These are phyloP conservation scores for Spinacia oleracea DNA, from an alignment of 179 eudicot species.

Conservation along the genomic window DNA sequence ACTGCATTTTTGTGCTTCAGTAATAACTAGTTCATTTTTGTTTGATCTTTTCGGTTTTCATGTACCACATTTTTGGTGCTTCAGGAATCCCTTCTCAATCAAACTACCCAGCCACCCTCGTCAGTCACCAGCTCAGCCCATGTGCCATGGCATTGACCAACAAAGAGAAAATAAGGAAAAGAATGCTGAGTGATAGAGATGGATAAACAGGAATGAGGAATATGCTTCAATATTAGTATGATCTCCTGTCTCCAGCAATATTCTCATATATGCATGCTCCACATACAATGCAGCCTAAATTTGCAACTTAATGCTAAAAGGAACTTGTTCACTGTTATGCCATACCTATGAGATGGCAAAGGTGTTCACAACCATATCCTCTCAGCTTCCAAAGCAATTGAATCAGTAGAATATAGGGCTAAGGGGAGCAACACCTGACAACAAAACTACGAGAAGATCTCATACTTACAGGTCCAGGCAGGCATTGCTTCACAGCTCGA, in stretches of 20 bases:
- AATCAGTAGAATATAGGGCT: not conserved
- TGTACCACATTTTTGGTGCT: not conserved
- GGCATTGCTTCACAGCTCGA: constrained; percentile 78
- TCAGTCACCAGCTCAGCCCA: not conserved
- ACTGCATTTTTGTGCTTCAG: no score
- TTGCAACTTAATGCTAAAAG: not conserved
- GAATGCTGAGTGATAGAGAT: not conserved
- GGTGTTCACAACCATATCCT: not conserved
- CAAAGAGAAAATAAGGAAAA: no score
- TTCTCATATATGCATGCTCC: not conserved
- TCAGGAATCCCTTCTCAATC: not conserved
- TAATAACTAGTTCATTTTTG: not conserved
- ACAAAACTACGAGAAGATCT: not conserved
- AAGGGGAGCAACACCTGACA: not conserved
- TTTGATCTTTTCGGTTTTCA: not conserved
- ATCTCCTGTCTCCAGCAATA: not conserved
- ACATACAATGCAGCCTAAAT: not conserved
- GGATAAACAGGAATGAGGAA: not conserved
- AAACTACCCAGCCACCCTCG: not conserved
- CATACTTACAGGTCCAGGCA: constrained; percentile 87
- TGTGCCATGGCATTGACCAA: not conserved
- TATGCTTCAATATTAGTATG: not conserved
- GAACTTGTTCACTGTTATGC: not conserved
- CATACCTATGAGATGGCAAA: no score
- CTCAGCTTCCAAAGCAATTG: not conserved